Percentiles rank a stretch among this genome's conserved stretches.
phyloP scores from a whole-genome alignment of 2,329 filamentous ascomycete genomes.

The Karstenula rhodostoma region DNA sequence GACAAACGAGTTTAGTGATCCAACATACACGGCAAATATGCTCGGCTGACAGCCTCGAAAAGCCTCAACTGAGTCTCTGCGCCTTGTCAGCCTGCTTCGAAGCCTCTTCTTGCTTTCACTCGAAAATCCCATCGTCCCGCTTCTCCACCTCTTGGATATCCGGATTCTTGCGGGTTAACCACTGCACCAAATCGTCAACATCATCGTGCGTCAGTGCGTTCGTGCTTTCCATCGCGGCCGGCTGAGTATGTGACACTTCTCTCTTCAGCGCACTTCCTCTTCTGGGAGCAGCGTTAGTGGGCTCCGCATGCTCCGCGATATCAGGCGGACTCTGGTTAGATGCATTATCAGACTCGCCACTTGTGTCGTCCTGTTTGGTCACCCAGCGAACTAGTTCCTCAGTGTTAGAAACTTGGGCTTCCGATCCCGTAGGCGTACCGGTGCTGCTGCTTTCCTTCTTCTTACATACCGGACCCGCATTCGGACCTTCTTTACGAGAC shows the following conservation, averaged over 20 bases:
- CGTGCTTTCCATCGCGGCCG: constrained; percentile 14
- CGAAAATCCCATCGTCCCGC: not conserved
- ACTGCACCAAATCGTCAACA: constrained; percentile 27
- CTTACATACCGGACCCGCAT: constrained; percentile 17
- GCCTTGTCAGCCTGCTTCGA: not conserved
- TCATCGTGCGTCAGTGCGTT: constrained; percentile 21
- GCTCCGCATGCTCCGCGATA: not conserved
- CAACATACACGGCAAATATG: too few relatives aligned
- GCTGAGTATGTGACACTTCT: constrained; percentile 9
- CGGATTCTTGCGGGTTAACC: constrained; percentile 21
- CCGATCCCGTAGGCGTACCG: not conserved
- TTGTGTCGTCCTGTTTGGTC: constrained; percentile 19
- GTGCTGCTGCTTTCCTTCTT: not conserved
- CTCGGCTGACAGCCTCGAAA: too few relatives aligned
- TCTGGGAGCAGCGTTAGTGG: not conserved
- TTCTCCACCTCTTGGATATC: constrained; percentile 1
- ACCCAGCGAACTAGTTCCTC: constrained; percentile 17
- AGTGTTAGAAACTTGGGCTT: constrained; percentile 11
- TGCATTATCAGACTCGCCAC: constrained; percentile 18
- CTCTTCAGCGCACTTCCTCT: constrained; percentile 3
- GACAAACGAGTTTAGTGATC: too few relatives aligned
- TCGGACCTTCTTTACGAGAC: constrained; percentile 25
- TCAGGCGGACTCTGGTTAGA: not conserved
- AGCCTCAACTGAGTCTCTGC: too few relatives aligned
- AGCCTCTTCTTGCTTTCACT: not conserved